Evolutionary conservation across 495 filamentous ascomycete genomes (phyloP).

Genomic region (Aspergillus olivimuriae): DNA sequence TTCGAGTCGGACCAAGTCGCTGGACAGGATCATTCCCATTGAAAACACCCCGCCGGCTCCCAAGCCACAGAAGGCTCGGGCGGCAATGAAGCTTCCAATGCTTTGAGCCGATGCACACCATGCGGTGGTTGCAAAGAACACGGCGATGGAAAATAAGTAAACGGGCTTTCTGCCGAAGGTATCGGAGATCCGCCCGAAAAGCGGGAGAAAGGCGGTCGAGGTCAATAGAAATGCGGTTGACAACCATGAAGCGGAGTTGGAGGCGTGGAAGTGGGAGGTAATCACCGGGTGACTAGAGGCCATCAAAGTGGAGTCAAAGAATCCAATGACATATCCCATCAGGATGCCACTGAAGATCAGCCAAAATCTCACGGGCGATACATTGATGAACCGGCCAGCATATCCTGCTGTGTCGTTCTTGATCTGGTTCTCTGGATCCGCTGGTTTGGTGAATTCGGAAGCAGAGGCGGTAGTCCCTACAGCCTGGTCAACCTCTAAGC

Average conservation of each 20-base stretch:
- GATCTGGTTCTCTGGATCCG: slow-evolving; percentile 4
- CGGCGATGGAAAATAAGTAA: slow-evolving; percentile 54
- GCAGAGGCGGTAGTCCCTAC: slow-evolving; percentile 22
- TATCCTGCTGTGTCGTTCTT: slow-evolving; percentile 17
- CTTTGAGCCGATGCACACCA: slow-evolving; percentile 69
- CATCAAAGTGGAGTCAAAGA: slow-evolving; percentile 76
- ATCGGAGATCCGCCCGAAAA: slow-evolving; percentile 68
- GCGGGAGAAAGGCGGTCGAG: slow-evolving; percentile 64
- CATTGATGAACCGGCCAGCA: slow-evolving; percentile 37
- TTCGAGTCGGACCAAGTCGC: slow-evolving; percentile 71
- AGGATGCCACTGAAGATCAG: slow-evolving; percentile 46
- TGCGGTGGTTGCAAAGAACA: slow-evolving; percentile 60
- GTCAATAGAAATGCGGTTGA: slow-evolving; percentile 76
- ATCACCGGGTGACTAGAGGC: slow-evolving; percentile 77
- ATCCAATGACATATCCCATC: slow-evolving; percentile 45
- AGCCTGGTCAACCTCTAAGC: slow-evolving; percentile 24
- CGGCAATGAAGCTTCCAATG: slow-evolving; percentile 67
- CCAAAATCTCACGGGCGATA: slow-evolving; percentile 44
- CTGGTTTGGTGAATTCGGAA: slow-evolving; percentile 7
- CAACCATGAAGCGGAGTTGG: slow-evolving; percentile 74
- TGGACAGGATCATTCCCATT: slow-evolving; percentile 66
- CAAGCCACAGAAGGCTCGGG: slow-evolving; percentile 65
- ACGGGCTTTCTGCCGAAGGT: slow-evolving; percentile 64
- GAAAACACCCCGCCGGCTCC: slow-evolving; percentile 69
- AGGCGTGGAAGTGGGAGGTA: slow-evolving; percentile 68